A percentile compares a stretch with the other conserved stretches of the same genome.
phyloP scores from a whole-genome alignment of 805 yeast genomes.

The Zygotorulaspora chibaensis region DNA sequence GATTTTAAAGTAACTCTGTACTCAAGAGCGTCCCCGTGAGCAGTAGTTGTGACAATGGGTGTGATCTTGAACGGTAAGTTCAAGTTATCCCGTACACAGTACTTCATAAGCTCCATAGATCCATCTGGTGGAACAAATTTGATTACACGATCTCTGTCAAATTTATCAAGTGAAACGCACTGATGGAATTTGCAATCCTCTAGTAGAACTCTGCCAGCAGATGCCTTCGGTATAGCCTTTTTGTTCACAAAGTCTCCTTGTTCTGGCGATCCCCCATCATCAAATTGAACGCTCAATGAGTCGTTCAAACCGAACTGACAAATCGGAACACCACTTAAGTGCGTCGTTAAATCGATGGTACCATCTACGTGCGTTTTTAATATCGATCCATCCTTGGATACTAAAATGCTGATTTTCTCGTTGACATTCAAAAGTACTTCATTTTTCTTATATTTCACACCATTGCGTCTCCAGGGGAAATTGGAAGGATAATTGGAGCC shows the following conservation, averaged over 20 bases:
- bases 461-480: conserved; percentile 66
- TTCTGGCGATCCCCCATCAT: conserved; percentile 14
- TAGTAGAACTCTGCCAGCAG: conserved; percentile 49
- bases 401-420: conserved; percentile 68
- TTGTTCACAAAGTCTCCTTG: conserved; percentile 29
- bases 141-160: conserved; percentile 60
- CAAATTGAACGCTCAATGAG: conserved; percentile 30
- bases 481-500: conserved; percentile 33
- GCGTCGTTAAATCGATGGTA: conserved; percentile 61
- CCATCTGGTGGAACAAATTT: conserved; percentile 87
- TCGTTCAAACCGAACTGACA: conserved; percentile 80
- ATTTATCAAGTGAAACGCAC: conserved; percentile 70
- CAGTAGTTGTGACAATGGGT: conserved; percentile 47
- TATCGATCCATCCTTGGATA: conserved; percentile 60
- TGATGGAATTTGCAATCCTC: conserved; percentile 85
- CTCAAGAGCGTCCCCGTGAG: conserved; percentile 44
- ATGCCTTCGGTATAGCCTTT: conserved; percentile 36
- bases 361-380: conserved; percentile 76
- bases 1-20: conserved; percentile 62
- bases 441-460: conserved; percentile 73
- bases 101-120: conserved; percentile 75
- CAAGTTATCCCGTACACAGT: conserved; percentile 54
- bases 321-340: conserved; percentile 74
- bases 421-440: conserved; percentile 72
- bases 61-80: conserved; percentile 66